A percentile compares a stretch with the other conserved stretches of the same genome.
These are phyloP conservation scores for Syzygium aromaticum DNA, from an alignment of 345 rosid genomes.

Conservation along the genomic window DNA sequence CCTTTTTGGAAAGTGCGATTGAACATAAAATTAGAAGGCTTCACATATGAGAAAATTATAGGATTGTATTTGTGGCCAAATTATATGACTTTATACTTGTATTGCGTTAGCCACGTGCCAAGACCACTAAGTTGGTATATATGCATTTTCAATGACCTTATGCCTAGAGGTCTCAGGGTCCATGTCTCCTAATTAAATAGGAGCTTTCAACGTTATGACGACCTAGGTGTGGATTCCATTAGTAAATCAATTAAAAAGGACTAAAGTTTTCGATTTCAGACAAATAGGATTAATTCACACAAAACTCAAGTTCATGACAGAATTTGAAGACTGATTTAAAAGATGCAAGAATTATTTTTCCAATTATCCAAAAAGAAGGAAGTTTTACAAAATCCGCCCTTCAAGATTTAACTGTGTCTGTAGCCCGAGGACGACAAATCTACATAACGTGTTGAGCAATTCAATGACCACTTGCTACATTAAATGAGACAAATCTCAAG, in stretches of 20 bases:
- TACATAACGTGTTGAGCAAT: background rate
- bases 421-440: background rate
- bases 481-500: background rate
- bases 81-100: background rate
- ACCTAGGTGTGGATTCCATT: background rate
- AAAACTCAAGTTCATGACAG: background rate
- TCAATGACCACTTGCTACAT: background rate
- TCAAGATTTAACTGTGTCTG: too few species aligned
- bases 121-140: background rate
- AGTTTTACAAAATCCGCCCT: background rate
- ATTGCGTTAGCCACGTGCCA: background rate
- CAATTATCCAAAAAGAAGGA: background rate
- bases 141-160: background rate
- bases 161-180: background rate
- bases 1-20: background rate
- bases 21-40: background rate
- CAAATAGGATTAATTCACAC: background rate
- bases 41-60: background rate
- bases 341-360: background rate
- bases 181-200: background rate
- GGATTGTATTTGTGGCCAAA: background rate
- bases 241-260: background rate
- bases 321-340: background rate
- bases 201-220: background rate
- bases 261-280: background rate